Evolutionary conservation across 305 asterid genomes (phyloP), one percentile per base, ranked within the genome.

Genomic region (Fraxinus velutina): DNA sequence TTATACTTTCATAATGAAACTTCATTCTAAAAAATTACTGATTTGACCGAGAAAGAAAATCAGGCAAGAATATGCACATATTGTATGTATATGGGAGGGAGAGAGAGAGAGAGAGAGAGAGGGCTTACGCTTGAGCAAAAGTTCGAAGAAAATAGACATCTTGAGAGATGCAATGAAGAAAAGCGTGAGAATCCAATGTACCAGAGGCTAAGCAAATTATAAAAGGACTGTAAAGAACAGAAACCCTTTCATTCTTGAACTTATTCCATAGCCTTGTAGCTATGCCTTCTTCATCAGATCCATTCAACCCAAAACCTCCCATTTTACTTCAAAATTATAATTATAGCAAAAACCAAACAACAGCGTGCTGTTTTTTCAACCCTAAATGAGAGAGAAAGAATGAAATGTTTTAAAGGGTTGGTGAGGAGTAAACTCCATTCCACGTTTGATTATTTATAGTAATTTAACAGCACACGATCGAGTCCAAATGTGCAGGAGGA

Each of bases 131-230:
- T 5, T 84, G 88, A 80, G 91, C 92, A 88, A 84, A 91, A 86
- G 96, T 91, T 80, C 81, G 91, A 82, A 91, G 93, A 81, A 89
- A 90, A 82, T 78, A 89, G 78, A 85, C 88, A 86, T 91, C 95
- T 79, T 91, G 96, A 88, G 96, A 90, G 84, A 89, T 83, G 68
- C 91, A 92, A 77, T 47, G 83, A 39, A 90, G 89, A 71, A 92
- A 92, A 33, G 90, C 68, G 4, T 55, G 24, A 27, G 93, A 85
- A 76, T 89, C 86, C 84, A 92, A 77, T 85, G 84, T 78, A 42
- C 85, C 93, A 79, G 96, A 87, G 3, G 91, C 96, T 85, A 92
- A 88, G 55, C 86, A 85, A 3, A 90, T 82, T 4, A 89, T 82
- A 82, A 78, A 92, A 37, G 96, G 93, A 80, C 92, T 88, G 84